These are phyloP conservation scores for Hymenoscyphus salicellus DNA, from an alignment of 2,329 filamentous ascomycete genomes.

Conservation along the genomic window DNA sequence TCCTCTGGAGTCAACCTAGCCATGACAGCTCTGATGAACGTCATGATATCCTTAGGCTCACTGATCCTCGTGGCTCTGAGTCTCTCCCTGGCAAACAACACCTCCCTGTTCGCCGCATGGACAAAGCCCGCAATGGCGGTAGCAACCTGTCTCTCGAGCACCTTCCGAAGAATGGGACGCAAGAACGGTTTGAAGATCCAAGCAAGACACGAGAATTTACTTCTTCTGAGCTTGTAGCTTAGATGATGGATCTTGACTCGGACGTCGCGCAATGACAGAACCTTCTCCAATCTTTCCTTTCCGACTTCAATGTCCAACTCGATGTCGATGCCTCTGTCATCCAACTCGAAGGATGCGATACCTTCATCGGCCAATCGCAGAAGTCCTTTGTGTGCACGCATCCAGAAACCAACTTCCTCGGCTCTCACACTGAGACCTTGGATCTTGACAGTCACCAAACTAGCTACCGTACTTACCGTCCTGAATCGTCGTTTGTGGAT, in stretches of 20 bases:
- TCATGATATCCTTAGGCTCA: constrained; percentile 73
- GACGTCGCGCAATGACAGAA: constrained; percentile 73
- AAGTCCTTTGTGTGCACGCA: constrained; percentile 73
- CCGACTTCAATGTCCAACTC: constrained; percentile 81
- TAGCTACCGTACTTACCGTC: constrained; percentile 62
- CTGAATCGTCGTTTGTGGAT: constrained; percentile 73
- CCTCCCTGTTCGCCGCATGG: constrained; percentile 74
- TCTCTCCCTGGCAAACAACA: constrained; percentile 82
- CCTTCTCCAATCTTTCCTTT: constrained; percentile 72
- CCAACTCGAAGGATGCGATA: constrained; percentile 79
- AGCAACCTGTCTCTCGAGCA: constrained; percentile 76
- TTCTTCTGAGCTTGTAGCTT: constrained; percentile 71
- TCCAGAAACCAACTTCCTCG: constrained; percentile 85
- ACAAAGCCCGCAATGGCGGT: constrained; percentile 67
- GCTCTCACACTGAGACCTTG: constrained; percentile 81
- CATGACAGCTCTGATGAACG: constrained; percentile 79
- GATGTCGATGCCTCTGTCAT: constrained; percentile 83
- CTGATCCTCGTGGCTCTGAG: constrained; percentile 82
- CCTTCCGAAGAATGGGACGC: constrained; percentile 73
- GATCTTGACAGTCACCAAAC: constrained; percentile 72
- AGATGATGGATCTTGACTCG: constrained; percentile 83
- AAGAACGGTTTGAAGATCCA: constrained; percentile 85
- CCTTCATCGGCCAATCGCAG: constrained; percentile 77
- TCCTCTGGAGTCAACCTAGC: constrained; percentile 69
- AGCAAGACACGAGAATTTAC: constrained; percentile 71